These are phyloP conservation scores for Letharia lupina DNA, from an alignment of 495 filamentous ascomycete genomes.

Conservation along the genomic window DNA sequence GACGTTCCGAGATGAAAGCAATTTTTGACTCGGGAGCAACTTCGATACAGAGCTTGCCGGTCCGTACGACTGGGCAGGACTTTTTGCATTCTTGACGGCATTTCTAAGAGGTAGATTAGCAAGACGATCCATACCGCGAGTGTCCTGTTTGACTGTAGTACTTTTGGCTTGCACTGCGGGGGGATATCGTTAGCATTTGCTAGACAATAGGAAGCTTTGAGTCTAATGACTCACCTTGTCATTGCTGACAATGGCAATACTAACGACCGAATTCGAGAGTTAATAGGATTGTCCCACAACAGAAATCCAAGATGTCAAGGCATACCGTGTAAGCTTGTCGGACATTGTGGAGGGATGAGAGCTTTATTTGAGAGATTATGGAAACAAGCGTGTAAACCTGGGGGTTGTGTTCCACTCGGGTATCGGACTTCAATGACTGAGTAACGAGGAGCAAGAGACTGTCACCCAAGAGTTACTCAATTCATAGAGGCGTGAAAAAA, in stretches of 20 bases:
- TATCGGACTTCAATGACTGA: neutral
- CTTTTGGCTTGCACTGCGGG: constrained; percentile 92
- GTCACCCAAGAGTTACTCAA: neutral
- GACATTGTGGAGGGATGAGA: constrained; percentile 47
- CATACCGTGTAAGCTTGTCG: constrained; percentile 78
- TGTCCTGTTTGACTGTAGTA: constrained; percentile 29
- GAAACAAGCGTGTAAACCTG: neutral
- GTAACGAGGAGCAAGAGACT: neutral
- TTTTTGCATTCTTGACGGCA: constrained; percentile 99
- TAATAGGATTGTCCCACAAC: constrained; percentile 18
- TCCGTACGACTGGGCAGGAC: constrained; percentile 94
- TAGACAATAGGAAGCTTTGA: constrained; percentile 26
- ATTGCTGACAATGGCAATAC: constrained; percentile 93
- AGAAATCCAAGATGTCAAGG: neutral
- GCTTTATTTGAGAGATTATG: neutral
- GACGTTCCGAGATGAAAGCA: constrained; percentile 91
- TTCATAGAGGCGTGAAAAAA: neutral
- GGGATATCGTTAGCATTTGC: constrained; percentile 30
- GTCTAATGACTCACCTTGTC: constrained; percentile 68
- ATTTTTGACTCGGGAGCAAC: constrained; percentile 84
- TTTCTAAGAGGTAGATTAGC: constrained; percentile 47
- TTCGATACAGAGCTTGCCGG: constrained; percentile 95
- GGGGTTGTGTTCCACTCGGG: neutral
- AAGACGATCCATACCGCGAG: constrained; percentile 15
- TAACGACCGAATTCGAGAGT: constrained; percentile 30